phyloP scores from a whole-genome alignment of 768 basidiomycete genomes.

The Tremella yokohamensis region DNA sequence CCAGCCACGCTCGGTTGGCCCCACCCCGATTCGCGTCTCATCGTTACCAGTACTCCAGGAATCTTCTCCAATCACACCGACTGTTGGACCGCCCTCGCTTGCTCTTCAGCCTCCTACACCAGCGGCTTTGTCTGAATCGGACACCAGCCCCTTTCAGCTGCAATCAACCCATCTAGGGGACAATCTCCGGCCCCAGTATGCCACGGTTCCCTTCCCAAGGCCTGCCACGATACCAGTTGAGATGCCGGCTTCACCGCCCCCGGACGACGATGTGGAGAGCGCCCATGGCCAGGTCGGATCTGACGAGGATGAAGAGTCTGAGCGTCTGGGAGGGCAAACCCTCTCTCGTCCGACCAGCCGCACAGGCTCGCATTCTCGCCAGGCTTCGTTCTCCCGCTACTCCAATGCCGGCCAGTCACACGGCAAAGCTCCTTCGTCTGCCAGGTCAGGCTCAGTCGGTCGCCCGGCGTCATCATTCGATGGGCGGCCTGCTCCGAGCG shows the following conservation, averaged over 20 bases:
- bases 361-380: background rate
- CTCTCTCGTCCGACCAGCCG: background rate
- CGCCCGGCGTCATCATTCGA: slow-evolving; percentile 2
- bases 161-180: slow-evolving; percentile 9
- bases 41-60: background rate
- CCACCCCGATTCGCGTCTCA: background rate
- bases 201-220: background rate
- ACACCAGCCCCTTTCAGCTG: slow-evolving; percentile 31
- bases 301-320: slow-evolving; percentile 23
- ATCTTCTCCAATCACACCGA: background rate
- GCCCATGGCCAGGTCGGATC: slow-evolving; percentile 29
- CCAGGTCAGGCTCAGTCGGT: slow-evolving; percentile 2
- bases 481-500: slow-evolving; percentile 17
- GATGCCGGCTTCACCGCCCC: slow-evolving; percentile 3
- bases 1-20: background rate
- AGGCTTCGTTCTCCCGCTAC: slow-evolving; percentile 3
- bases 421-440: slow-evolving; percentile 9
- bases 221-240: slow-evolving; percentile 4
- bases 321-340: background rate
- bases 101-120: slow-evolving; percentile 42
- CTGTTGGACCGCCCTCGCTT: slow-evolving; percentile 18
- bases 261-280: slow-evolving; percentile 21
- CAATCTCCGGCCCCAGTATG: slow-evolving; percentile 2
- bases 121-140: slow-evolving; percentile 28
- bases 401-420: slow-evolving; percentile 9